Base-by-base conservation (phyloP, 73 alveolate genomes). In the Uronychia binucleata region DNA sequence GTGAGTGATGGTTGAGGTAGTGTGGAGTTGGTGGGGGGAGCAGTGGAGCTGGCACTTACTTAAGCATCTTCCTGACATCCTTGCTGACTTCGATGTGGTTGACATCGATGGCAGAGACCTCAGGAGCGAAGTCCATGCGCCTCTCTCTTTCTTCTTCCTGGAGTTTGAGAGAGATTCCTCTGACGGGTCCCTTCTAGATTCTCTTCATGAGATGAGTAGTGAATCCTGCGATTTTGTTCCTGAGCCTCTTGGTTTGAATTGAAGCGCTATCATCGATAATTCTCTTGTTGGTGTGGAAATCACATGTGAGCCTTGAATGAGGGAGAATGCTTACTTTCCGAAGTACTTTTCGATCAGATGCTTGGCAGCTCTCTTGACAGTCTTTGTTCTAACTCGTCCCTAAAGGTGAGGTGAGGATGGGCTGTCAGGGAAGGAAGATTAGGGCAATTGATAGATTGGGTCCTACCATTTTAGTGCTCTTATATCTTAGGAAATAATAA, bases 301-400 rank as follows among this genome's bases (percentile, higher is more conserved):
- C 99, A 60, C 85, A 75, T 76, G 99, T 97, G 94, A 97, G 89
- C 93, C 94, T 88, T 57, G 14, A 79, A 75, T 35, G 34, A 28
- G 33, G 11, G 19, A 34, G 27, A 25, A 1, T 19, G 0, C 86
- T 82, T 88, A 88, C 94, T 96, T 97, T 90, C 94, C 86, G 95
- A 95, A 97, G 94, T 94, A 96, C 83, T 95, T 96, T 90, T 97
- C 99, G 85, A 97, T 93, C 75, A 97, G 84, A 88, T 91, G 95
- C 92, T 95, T 96, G 77, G 99, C 98, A 34, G 99, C 98, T 90
- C 98, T 96, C 94, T 97, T 97, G 33, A 97, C 98, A 67, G 99
- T 97, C 96, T 97, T 97, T 76, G 98, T 97, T 91, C 99, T 94
- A 77, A 97, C 99, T 93, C 99, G 94, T 77, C 99, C 99, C 99